These are phyloP conservation scores for Aspergillus ostianus DNA, from an alignment of 495 filamentous ascomycete genomes.

Conservation along the genomic window DNA sequence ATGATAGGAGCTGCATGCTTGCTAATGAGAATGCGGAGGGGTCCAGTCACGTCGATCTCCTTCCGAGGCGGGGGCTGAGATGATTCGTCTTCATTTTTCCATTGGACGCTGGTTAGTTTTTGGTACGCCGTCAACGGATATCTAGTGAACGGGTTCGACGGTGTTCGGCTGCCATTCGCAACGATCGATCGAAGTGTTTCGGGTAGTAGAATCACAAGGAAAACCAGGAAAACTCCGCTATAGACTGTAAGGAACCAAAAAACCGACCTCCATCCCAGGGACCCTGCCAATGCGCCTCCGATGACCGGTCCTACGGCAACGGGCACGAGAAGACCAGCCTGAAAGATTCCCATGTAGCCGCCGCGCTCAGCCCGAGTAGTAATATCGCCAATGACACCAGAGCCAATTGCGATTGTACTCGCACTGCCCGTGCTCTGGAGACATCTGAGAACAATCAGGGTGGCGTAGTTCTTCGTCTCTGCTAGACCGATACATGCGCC, in stretches of 20 bases:
- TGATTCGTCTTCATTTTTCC: constrained; percentile 5
- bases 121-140: constrained; percentile 40
- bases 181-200: constrained; percentile 56
- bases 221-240: constrained; percentile 40
- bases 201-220: constrained; percentile 45
- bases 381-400: constrained; percentile 57
- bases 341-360: constrained; percentile 55
- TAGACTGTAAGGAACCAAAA: constrained; percentile 58
- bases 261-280: constrained; percentile 54
- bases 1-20: constrained; percentile 46
- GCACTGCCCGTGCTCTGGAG: constrained; percentile 52
- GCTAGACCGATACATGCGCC: constrained; percentile 50
- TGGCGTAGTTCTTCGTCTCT: constrained; percentile 43
- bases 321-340: constrained; percentile 46
- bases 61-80: constrained; percentile 24
- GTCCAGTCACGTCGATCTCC: constrained; percentile 36
- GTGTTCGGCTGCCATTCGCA: constrained; percentile 41
- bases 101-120: constrained; percentile 24
- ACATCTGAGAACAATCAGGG: constrained; percentile 46
- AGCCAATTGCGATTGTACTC: constrained; percentile 54
- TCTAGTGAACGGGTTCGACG: constrained; percentile 24
- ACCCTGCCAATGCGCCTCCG: constrained; percentile 51
- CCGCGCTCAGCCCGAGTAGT: constrained; percentile 52
- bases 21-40: constrained; percentile 46
- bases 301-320: constrained; percentile 54